Evolutionary conservation across 2,329 filamentous ascomycete genomes (phyloP).

Genomic region (Neofusicoccum parvum): DNA sequence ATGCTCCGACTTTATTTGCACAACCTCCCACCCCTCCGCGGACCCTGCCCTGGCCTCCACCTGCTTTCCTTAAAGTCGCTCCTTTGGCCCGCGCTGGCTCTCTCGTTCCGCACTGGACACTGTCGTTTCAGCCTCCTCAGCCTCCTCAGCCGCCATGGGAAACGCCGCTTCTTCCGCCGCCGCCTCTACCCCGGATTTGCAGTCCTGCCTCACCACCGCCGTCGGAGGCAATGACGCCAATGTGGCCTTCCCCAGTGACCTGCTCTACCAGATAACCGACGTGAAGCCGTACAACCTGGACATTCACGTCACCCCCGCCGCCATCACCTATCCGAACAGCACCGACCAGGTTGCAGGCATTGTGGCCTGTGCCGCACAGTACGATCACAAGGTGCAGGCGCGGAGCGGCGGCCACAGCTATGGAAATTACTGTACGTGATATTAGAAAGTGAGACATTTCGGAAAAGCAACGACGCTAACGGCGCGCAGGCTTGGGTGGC

Average conservation of each 20-base stretch:
- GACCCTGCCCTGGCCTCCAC: not conserved
- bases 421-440: constrained; percentile 45
- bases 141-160: constrained; percentile 29
- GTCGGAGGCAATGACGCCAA: constrained; percentile 30
- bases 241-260: constrained; percentile 29
- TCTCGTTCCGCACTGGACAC: not conserved
- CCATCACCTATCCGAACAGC: constrained; percentile 58
- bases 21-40: not conserved
- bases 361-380: constrained; percentile 59
- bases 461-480: not conserved
- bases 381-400: constrained; percentile 60
- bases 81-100: too few relatives aligned
- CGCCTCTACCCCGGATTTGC: constrained; percentile 9
- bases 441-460: not conserved
- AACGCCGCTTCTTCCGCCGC: constrained; percentile 32
- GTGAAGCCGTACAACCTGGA: constrained; percentile 43
- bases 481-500: constrained; percentile 46
- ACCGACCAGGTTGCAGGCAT: constrained; percentile 57
- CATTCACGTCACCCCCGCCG: constrained; percentile 48
- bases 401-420: constrained; percentile 67
- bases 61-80: not conserved
- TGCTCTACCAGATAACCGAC: constrained; percentile 34
- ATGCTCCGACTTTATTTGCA: not conserved
- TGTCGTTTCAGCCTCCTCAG: not conserved
- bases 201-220: constrained; percentile 34